Conservation (phyloP, 2,329 filamentous ascomycete genomes). For the Akanthomyces uredinophilus region DNA sequence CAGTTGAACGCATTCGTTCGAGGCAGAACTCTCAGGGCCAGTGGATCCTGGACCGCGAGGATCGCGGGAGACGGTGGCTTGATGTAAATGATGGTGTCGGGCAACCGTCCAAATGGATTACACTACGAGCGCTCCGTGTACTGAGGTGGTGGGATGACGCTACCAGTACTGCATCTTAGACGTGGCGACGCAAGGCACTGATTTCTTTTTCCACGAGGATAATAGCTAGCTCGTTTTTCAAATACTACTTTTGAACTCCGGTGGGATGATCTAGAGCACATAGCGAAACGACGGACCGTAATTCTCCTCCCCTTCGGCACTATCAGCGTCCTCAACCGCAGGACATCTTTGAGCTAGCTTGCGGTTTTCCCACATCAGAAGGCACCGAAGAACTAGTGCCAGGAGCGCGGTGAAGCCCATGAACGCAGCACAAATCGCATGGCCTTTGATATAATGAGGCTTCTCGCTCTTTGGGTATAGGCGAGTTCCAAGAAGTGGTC, state of each 20-base stretch:
- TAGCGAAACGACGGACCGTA: conserved; percentile 21
- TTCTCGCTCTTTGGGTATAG: conserved; percentile 51
- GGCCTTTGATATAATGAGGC: conserved; percentile 43
- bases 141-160: conserved; percentile 9
- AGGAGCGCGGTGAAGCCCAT: conserved; percentile 20
- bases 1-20: conserved; percentile 9
- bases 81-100: conserved; percentile 1
- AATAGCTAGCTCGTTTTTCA: background rate
- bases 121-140: background rate
- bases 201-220: background rate
- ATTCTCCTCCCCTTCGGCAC: conserved; percentile 18
- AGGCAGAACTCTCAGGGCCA: conserved; percentile 1
- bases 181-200: background rate
- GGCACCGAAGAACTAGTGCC: conserved; percentile 13
- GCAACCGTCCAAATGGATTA: background rate
- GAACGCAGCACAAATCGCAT: conserved; percentile 20
- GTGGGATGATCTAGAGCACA: conserved; percentile 14
- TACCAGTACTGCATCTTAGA: no score
- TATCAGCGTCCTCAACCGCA: conserved; percentile 2
- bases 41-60: background rate
- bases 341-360: conserved; percentile 15
- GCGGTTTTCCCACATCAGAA: conserved; percentile 20
- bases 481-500: conserved; percentile 57
- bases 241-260: background rate
- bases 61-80: background rate